A percentile compares a stretch with the other conserved stretches of the same genome.
These are phyloP conservation scores for Bacidia rubella DNA, from an alignment of 495 filamentous ascomycete genomes.

Conservation along the genomic window DNA sequence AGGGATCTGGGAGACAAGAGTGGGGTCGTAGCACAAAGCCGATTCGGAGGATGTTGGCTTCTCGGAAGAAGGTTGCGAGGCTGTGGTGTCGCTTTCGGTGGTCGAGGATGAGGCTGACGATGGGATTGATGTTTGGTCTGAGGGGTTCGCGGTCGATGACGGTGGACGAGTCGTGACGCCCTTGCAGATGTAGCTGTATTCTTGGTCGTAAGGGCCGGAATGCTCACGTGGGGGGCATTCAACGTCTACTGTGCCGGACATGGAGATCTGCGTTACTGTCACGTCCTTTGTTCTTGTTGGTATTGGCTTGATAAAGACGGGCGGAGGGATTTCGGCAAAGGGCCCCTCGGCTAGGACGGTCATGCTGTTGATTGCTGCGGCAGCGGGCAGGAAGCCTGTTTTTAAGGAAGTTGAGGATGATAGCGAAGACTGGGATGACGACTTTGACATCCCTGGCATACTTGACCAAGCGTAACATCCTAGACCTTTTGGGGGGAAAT, in stretches of 20 bases:
- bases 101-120: not conserved
- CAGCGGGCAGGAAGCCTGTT: not conserved
- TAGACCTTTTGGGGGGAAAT: not conserved
- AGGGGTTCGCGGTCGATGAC: not conserved
- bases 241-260: not conserved
- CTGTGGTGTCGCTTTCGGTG: not conserved
- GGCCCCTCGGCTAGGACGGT: not conserved
- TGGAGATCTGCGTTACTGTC: not conserved
- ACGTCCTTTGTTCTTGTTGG: slow-evolving; percentile 1
- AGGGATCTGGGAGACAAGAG: not conserved
- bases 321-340: not conserved
- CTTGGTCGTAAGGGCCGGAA: not conserved
- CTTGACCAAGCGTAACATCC: slow-evolving; percentile 8
- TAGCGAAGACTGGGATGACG: not conserved
- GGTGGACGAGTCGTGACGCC: not conserved
- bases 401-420: not conserved
- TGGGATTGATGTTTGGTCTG: not conserved
- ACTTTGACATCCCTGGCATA: not conserved
- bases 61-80: not conserved
- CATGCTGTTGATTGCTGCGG: not conserved
- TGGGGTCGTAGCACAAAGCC: slow-evolving; percentile 11
- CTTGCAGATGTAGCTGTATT: not conserved
- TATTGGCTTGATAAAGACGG: not conserved
- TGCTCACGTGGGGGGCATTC: not conserved
- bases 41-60: not conserved